Conservation (phyloP, 2,329 filamentous ascomycete genomes). For the Aspergillus pseudoterreus region DNA sequence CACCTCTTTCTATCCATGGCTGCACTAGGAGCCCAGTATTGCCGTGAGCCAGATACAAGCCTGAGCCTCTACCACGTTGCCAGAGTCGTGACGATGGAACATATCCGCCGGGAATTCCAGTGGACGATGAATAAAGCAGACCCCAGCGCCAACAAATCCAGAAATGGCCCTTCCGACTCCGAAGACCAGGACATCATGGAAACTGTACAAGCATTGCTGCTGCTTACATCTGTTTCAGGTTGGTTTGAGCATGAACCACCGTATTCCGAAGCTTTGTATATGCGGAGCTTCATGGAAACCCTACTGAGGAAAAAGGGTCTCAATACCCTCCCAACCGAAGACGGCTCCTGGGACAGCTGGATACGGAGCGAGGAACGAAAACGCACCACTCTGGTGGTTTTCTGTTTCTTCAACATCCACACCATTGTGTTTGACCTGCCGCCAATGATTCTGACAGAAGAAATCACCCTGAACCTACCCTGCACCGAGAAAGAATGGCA, state of each 20-base stretch:
- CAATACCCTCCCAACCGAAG: conserved; percentile 24
- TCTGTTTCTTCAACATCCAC: conserved; percentile 34
- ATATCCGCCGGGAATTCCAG: conserved; percentile 26
- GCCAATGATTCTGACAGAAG: conserved; percentile 29
- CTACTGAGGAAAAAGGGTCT: conserved; percentile 26
- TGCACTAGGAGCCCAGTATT: conserved; percentile 29
- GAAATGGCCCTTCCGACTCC: conserved; percentile 4
- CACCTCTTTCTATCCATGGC: conserved; percentile 31
- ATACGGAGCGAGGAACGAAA: conserved; percentile 28
- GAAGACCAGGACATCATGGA: conserved; percentile 25
- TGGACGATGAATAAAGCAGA: conserved; percentile 6
- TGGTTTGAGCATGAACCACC: conserved; percentile 32
- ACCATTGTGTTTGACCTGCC: conserved; percentile 34
- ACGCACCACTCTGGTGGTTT: conserved; percentile 30
- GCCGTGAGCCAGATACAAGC: conserved; percentile 31
- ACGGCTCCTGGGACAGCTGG: conserved; percentile 33
- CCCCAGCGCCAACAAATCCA: background rate
- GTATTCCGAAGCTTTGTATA: conserved; percentile 25
- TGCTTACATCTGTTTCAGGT: conserved; percentile 26
- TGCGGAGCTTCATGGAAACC: conserved; percentile 28
- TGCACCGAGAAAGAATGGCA: conserved; percentile 33
- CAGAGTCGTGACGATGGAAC: conserved; percentile 29
- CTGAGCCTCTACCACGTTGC: conserved; percentile 29
- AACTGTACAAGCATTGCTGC: conserved; percentile 25
- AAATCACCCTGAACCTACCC: conserved; percentile 28